A percentile compares a stretch with the other conserved stretches of the same genome.
phyloP scores from a whole-genome alignment of 495 filamentous ascomycete species.

The Astrothelium subdiscretum region DNA sequence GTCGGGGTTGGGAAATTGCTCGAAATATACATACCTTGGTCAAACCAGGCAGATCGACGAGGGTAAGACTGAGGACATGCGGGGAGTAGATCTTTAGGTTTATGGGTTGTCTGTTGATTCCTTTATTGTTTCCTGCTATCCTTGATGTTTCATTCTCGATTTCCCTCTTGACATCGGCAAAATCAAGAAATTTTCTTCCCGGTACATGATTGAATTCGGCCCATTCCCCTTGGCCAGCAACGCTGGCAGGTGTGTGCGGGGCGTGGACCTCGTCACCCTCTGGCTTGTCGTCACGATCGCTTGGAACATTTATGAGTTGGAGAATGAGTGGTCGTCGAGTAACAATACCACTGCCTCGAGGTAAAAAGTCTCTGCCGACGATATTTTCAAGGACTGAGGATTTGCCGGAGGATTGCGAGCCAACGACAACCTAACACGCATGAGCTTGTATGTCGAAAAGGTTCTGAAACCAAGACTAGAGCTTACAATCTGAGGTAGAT shows the following conservation, averaged over 20 bases:
- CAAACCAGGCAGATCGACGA: conserved; percentile 90
- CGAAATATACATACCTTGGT: conserved; percentile 59
- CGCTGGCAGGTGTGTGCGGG: conserved; percentile 57
- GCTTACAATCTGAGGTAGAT: conserved; percentile 94
- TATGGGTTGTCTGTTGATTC: conserved; percentile 94
- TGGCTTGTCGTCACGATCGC: conserved; percentile 56
- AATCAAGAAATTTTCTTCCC: conserved; percentile 82
- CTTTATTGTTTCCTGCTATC: conserved; percentile 96
- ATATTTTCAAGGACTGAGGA: conserved; percentile 99
- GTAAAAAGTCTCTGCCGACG: conserved; percentile 92
- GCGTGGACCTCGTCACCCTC: conserved; percentile 53
- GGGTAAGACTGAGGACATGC: conserved; percentile 87
- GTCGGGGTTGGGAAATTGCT: not conserved
- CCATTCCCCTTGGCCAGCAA: conserved; percentile 72
- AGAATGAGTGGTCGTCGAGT: conserved; percentile 89
- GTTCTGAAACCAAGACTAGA: conserved; percentile 6
- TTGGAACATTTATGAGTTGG: conserved; percentile 94
- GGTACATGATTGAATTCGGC: conserved; percentile 95
- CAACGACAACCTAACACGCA: conserved; percentile 73
- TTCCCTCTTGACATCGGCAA: conserved; percentile 82
- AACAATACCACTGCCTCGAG: conserved; percentile 92
- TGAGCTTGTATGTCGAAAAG: not conserved
- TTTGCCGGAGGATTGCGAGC: conserved; percentile 96
- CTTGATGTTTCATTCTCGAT: conserved; percentile 94
- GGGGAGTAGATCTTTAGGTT: conserved; percentile 99